Base-by-base conservation (phyloP, 495 filamentous ascomycete genomes). In the Oidiodendron maius region DNA sequence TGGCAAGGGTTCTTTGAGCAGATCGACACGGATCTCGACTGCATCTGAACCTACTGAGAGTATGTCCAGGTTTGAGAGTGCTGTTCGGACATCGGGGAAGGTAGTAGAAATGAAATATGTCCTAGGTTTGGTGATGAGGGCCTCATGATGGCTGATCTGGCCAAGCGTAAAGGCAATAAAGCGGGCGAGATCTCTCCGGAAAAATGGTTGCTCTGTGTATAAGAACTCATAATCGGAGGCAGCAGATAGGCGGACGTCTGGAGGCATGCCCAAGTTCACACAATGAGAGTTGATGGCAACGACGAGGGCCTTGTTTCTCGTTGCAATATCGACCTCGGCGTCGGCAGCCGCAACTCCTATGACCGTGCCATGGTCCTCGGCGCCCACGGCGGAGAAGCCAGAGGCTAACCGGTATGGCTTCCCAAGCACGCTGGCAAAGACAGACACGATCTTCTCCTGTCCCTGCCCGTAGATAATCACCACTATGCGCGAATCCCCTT, bases 81-180 rank as follows among this genome's bases (percentile, higher is more conserved):
- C 86, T 24, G 87, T 82, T 56, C 80, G 83, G 3, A 93, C 86
- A 61, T 91, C 87, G 0, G 87, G 85, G 51, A 93, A 93, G 2
- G 87, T 93, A 0, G 86, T 89, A 32, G 86, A 90, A 48, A 93
- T 89, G 53, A 90, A 80, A 61, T 84, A 89, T 0, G 86, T 91
- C 37, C 86, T 72, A 23, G 75, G 75, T 57, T 90, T 91, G 32
- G 77, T 80, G 63, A 84, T 79, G 50, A 93, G 64, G 28, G 84
- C 80, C 51, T 83, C 81, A 60, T 91, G 86, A 25, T 82, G 83
- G 47, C 75, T 76, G 38, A 81, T 77, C 66, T 91, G 85, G 1
- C 87, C 86, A 23, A 90, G 72, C 24, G 85, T 81, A 59, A 89
- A 77, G 4, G 84, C 83, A 20, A 89, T 71, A 56, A 91, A 91